Evolutionary conservation across 106 monocot genomes (phyloP).

Genomic region (Posidonia australis): DNA sequence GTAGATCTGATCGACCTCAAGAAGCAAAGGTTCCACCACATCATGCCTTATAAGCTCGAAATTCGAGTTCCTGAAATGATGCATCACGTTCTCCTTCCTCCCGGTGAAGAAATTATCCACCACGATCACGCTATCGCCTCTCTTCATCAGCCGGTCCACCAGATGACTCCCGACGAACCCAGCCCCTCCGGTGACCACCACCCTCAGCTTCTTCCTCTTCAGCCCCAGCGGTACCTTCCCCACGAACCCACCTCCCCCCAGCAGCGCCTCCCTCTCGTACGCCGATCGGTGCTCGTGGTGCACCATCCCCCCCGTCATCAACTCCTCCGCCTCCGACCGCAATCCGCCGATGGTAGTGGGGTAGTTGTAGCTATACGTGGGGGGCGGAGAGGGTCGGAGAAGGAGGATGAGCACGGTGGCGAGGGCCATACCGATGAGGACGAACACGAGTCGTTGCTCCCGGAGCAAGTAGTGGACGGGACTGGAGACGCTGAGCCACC

Average conservation of each 20-base stretch:
- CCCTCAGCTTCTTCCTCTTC: conserved; percentile 45
- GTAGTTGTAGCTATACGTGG: too few relatives aligned
- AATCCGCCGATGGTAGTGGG: neutral
- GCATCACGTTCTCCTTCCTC: conserved; percentile 78
- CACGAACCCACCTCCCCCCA: conserved; percentile 15
- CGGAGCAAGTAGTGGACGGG: conserved; percentile 32
- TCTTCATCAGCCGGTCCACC: conserved; percentile 57
- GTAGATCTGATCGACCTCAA: conserved; percentile 90
- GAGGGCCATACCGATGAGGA: conserved; percentile 47
- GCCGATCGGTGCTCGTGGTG: neutral
- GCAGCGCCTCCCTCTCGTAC: conserved; percentile 2
- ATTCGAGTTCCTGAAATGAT: conserved; percentile 64
- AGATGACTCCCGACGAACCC: conserved; percentile 82
- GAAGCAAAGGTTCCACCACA: conserved; percentile 67
- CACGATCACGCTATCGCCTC: conserved; percentile 75
- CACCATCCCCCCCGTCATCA: too few relatives aligned
- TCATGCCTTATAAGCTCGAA: conserved; percentile 88
- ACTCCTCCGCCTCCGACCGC: neutral
- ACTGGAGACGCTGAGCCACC: conserved; percentile 15
- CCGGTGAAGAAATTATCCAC: conserved; percentile 92
- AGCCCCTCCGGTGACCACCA: conserved; percentile 76
- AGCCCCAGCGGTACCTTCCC: conserved; percentile 61
- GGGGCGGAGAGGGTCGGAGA: conserved; percentile 6
- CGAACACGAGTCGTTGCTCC: conserved; percentile 60
- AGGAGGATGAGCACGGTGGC: conserved; percentile 37